These are phyloP conservation scores for Eremothecium gossypii DNA, from an alignment of 1,139 yeast genomes.

Conservation along the genomic window DNA sequence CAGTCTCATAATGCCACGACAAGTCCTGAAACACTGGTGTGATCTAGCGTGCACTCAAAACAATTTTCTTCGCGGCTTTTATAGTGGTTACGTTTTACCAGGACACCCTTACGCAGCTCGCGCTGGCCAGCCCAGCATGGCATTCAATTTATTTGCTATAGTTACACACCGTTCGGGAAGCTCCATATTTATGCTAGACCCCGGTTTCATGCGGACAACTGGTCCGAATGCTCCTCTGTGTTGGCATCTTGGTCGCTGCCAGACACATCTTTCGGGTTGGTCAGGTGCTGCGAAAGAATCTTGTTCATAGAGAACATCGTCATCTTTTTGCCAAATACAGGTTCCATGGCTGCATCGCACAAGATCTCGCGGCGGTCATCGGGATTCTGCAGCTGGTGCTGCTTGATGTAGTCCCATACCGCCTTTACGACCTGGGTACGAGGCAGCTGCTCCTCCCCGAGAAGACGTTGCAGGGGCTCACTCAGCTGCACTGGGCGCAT, in stretches of 20 bases:
- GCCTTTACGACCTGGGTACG: slow-evolving; percentile 66
- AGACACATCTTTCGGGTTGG: slow-evolving; percentile 18
- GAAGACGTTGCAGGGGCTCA: slow-evolving; percentile 40
- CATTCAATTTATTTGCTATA: too few species aligned
- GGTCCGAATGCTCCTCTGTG: too few species aligned
- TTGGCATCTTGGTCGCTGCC: slow-evolving; percentile 7
- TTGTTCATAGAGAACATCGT: slow-evolving; percentile 66
- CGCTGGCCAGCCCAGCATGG: too few species aligned
- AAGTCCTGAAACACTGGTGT: too few species aligned
- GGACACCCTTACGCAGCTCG: too few species aligned
- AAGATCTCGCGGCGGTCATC: slow-evolving; percentile 54
- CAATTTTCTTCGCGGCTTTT: too few species aligned
- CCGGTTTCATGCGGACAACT: too few species aligned
- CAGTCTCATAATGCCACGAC: neutral
- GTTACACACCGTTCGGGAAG: too few species aligned
- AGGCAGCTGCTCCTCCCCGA: slow-evolving; percentile 40
- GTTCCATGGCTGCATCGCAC: slow-evolving; percentile 57
- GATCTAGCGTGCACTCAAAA: too few species aligned
- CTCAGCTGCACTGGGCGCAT: slow-evolving; percentile 34
- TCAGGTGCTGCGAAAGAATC: slow-evolving; percentile 45
- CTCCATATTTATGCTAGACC: too few species aligned
- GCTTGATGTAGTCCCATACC: slow-evolving; percentile 68
- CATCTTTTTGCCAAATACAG: slow-evolving; percentile 51
- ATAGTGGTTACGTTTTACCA: too few species aligned
- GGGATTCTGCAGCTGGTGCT: slow-evolving; percentile 57